Evolutionary conservation across 768 basidiomycete species (phyloP).

Genomic region (Lentinula edodes): DNA sequence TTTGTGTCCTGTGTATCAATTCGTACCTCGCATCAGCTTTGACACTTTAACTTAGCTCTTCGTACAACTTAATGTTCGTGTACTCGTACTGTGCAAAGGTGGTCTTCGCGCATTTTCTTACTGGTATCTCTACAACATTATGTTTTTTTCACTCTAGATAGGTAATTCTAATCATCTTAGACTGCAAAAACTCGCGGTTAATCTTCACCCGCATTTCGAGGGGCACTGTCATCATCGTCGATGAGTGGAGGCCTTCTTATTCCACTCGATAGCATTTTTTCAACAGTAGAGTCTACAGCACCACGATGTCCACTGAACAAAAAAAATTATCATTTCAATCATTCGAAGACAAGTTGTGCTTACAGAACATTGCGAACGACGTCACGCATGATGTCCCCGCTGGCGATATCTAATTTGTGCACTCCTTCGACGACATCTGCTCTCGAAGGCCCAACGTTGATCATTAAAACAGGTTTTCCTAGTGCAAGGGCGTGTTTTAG

Average conservation of each 20-base stretch:
- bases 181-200: not conserved
- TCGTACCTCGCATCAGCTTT: not conserved
- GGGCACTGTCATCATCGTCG: conserved; percentile 23
- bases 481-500: conserved; percentile 74
- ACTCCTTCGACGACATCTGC: conserved; percentile 67
- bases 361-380: conserved; percentile 59
- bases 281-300: conserved; percentile 37
- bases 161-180: not conserved
- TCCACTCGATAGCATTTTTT: conserved; percentile 52
- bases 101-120: not conserved
- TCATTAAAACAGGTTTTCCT: conserved; percentile 70
- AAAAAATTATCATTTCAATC: not conserved
- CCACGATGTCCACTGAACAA: conserved; percentile 19
- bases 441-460: conserved; percentile 87
- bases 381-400: conserved; percentile 66
- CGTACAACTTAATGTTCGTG: not conserved
- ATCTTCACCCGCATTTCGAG: conserved; percentile 7
- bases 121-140: not conserved
- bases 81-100: not conserved
- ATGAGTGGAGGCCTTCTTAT: conserved; percentile 48
- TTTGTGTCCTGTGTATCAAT: not conserved
- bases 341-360: conserved; percentile 20
- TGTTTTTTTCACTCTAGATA: not conserved
- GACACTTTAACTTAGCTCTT: not conserved
- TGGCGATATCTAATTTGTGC: conserved; percentile 74